A percentile compares a stretch with the other conserved stretches of the same genome.
Conservation (phyloP, 2,329 filamentous ascomycete species). For the Pseudophaeomoniella oleicola region DNA sequence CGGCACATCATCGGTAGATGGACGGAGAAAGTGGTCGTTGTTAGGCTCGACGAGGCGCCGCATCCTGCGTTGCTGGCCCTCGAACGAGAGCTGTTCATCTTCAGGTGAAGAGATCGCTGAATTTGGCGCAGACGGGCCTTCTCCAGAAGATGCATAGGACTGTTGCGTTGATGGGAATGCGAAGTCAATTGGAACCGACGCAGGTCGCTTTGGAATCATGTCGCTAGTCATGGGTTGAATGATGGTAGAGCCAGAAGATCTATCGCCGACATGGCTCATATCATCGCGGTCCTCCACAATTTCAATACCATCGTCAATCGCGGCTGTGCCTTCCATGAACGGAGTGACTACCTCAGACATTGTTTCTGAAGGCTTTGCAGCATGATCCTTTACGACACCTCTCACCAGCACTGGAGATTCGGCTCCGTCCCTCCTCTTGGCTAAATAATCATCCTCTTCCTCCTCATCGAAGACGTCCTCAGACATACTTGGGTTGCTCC, state of each 20-base stretch:
- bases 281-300: background rate
- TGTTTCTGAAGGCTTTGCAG: background rate
- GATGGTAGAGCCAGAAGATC: slow-evolving; percentile 14
- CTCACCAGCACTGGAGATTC: background rate
- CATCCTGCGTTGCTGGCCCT: slow-evolving; percentile 22
- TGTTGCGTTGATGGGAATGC: slow-evolving; percentile 23
- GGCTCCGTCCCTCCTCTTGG: slow-evolving; percentile 9
- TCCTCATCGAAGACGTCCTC: slow-evolving; percentile 36
- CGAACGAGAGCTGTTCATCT: slow-evolving; percentile 23
- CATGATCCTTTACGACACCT: background rate
- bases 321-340: background rate
- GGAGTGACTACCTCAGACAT: background rate
- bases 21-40: slow-evolving; percentile 21
- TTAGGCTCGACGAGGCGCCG: slow-evolving; percentile 19
- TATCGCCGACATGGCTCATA: background rate
- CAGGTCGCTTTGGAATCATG: slow-evolving; percentile 21
- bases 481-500: slow-evolving; percentile 22
- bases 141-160: slow-evolving; percentile 20
- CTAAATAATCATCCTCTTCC: slow-evolving; percentile 33
- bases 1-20: slow-evolving; percentile 33
- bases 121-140: slow-evolving; percentile 21
- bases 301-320: background rate
- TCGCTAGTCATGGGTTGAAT: slow-evolving; percentile 8
- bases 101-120: slow-evolving; percentile 31
- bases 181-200: slow-evolving; percentile 27